Conservation (phyloP, 495 filamentous ascomycete genomes). For the Aspergillus steynii region DNA sequence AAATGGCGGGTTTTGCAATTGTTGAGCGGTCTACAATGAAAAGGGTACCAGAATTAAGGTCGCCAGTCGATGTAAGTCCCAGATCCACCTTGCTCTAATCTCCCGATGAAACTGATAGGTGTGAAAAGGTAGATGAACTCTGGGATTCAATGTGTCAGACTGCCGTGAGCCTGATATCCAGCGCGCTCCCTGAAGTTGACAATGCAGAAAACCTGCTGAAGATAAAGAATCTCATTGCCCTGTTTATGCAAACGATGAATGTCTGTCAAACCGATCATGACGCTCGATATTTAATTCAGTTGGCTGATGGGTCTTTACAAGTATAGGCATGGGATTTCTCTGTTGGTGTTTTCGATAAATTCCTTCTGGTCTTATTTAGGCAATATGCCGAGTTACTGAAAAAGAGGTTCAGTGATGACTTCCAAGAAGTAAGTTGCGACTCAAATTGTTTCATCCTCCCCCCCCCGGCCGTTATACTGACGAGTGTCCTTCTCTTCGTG, state of each 20-base stretch:
- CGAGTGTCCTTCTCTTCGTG: constrained; percentile 11
- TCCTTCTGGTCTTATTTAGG: constrained; percentile 82
- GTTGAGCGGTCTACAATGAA: constrained; percentile 93
- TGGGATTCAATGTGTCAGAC: constrained; percentile 98
- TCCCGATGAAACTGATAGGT: constrained; percentile 5
- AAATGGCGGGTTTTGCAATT: constrained; percentile 95
- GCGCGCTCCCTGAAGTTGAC: constrained; percentile 70
- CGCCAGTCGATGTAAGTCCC: constrained; percentile 69
- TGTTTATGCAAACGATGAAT: constrained; percentile 99
- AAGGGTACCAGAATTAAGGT: constrained; percentile 76
- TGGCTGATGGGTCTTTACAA: constrained; percentile 13
- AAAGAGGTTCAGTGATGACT: constrained; percentile 85
- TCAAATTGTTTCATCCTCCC: too few relatives aligned
- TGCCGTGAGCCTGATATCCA: constrained; percentile 75
- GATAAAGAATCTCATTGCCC: constrained; percentile 85
- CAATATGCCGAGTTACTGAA: constrained; percentile 95
- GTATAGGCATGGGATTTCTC: constrained; percentile 82
- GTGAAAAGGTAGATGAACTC: constrained; percentile 78
- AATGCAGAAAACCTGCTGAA: constrained; percentile 85
- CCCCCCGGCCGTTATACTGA: too few relatives aligned
- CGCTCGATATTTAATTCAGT: not conserved
- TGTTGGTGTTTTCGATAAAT: constrained; percentile 74
- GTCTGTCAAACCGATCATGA: constrained; percentile 39
- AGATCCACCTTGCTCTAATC: not conserved
- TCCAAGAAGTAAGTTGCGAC: constrained; percentile 67